Base-by-base conservation (phyloP, 2,329 filamentous ascomycete genomes). In the Pezizomycotina sp. region DNA sequence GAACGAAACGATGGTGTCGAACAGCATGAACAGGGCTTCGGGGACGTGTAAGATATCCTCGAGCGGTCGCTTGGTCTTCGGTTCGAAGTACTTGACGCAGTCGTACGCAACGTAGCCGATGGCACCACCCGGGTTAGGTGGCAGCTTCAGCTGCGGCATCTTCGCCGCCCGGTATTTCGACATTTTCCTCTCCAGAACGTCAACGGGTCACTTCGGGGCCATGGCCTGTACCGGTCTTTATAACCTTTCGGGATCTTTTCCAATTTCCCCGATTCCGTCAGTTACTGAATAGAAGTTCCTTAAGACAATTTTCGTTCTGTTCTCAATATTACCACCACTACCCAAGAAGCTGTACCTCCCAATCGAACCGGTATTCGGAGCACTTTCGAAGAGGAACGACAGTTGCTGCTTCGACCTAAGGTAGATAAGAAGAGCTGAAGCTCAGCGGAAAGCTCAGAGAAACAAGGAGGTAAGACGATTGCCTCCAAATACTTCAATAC, bases 71-170 rank as follows among this genome's bases (percentile, higher is more conserved):
- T 74, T 75, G n/a, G 89, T 95, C 66, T 84, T 91, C 44, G 89
- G 89, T 64, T 98, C 89, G 50, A 98, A 98, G 60, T 95, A 95
- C 54, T 77, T 75, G 52, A 98, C 81, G 58, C 89, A 98, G 56
- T 98, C 89, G 55, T 98, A 98, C 34, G 84, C 84, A 4, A 95
- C 82, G 57, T 95, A 98, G 42, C 89, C 89, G 52, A 98, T 82
- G 8, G 84, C 89, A 31, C 89, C 89, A 25, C 84, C 89, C 0
- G 80, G 81, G 60, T 98, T 63, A 16, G 81, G 79, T 33, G 89
- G 89, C 23, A 98, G 66, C 51, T 69, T 70, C 52, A 95, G 62
- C 1, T 75, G 80, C 0, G 89, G 84, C 3, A 98, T 71, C 25
- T 79, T 70, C 21, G 83, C 78, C 46, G 93, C 80, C 16, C 80